phyloP scores from a whole-genome alignment of 805 yeast species.

The Lipomyces kockii region DNA sequence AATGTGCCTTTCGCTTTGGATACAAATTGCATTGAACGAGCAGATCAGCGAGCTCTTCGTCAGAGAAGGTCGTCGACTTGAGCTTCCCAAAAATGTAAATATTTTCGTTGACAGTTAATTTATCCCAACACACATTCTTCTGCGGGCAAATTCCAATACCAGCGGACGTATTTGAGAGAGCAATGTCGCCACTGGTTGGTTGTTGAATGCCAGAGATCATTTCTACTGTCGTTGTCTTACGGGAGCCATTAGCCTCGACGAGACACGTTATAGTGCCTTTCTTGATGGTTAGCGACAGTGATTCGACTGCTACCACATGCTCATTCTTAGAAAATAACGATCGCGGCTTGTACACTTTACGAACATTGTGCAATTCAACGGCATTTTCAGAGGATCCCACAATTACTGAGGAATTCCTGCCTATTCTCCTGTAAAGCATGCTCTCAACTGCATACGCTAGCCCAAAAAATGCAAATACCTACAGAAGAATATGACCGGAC shows the following conservation, averaged over 20 bases:
- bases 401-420: neutral
- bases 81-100: constrained; percentile 42
- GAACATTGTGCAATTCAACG: constrained; percentile 1
- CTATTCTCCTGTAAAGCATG: neutral
- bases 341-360: constrained; percentile 1
- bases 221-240: constrained; percentile 46
- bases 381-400: neutral
- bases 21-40: constrained; percentile 42
- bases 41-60: constrained; percentile 26
- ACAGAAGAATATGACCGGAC: constrained; percentile 43
- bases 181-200: constrained; percentile 35
- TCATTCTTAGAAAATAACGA: neutral
- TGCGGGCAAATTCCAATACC: constrained; percentile 46
- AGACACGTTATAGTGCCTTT: constrained; percentile 44
- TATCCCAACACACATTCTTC: constrained; percentile 44
- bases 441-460: neutral
- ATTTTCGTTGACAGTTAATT: constrained; percentile 43
- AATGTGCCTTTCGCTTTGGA: constrained; percentile 32
- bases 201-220: constrained; percentile 42
- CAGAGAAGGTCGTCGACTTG: constrained; percentile 31
- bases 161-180: constrained; percentile 31
- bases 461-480: constrained; percentile 4
- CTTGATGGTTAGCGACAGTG: constrained; percentile 38
- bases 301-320: constrained; percentile 41
- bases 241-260: constrained; percentile 47